phyloP scores from a whole-genome alignment of 345 rosid species.

The Combretum micranthum region DNA sequence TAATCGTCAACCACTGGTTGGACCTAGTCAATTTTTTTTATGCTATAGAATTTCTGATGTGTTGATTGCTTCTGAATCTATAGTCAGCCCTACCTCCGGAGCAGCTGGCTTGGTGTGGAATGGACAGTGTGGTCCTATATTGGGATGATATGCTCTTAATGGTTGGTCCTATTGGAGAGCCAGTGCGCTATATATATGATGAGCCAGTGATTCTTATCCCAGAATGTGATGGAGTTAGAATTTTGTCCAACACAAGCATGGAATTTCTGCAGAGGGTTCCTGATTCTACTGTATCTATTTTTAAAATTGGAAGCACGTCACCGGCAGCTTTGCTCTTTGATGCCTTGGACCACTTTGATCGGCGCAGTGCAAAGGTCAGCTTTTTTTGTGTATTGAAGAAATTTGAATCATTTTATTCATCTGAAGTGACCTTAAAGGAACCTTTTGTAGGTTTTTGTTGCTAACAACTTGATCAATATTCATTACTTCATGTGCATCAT shows the following conservation, averaged over 20 bases:
- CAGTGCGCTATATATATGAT: conserved; percentile 73
- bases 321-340: conserved; percentile 90
- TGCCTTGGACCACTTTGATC: conserved; percentile 96
- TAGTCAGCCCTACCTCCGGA: conserved; percentile 96
- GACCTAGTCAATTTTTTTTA: not conserved
- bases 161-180: conserved; percentile 91
- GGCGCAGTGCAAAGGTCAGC: conserved; percentile 85
- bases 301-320: conserved; percentile 96
- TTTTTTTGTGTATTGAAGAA: not conserved
- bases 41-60: not conserved
- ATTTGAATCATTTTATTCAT: not conserved
- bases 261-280: conserved; percentile 95
- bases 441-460: not conserved
- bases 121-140: conserved; percentile 84
- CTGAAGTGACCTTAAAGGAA: not conserved
- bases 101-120: conserved; percentile 98
- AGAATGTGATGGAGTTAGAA: conserved; percentile 96
- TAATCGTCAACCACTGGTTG: not conserved
- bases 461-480: too few species aligned
- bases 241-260: conserved; percentile 76
- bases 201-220: conserved; percentile 84
- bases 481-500: too few species aligned
- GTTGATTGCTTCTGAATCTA: conserved; percentile 7
- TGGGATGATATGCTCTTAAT: conserved; percentile 92
- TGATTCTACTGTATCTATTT: conserved; percentile 87